A percentile compares a stretch with the other conserved stretches of the same genome.
phyloP scores from a whole-genome alignment of 2,329 filamentous ascomycete genomes.

The Arthrobotrys sphaeroides region DNA sequence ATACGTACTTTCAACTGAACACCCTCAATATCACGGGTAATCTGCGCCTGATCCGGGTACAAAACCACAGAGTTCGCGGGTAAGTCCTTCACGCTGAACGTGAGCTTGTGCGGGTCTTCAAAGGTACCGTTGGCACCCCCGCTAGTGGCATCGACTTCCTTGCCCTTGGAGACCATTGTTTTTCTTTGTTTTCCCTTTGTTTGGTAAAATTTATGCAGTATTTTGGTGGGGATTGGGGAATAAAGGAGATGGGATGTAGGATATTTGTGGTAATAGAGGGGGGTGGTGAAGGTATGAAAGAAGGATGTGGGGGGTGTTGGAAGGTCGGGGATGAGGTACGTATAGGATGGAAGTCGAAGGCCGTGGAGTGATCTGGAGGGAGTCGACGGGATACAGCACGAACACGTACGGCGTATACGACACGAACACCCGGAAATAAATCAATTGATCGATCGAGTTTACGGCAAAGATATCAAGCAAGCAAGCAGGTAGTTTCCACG shows the following conservation, averaged over 20 bases:
- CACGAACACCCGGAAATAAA: neutral
- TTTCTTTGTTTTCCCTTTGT: too few relatives aligned
- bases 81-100: conserved; percentile 69
- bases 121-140: conserved; percentile 29
- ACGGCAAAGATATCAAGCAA: neutral
- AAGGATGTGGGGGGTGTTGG: neutral
- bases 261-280: neutral
- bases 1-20: conserved; percentile 55
- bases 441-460: neutral
- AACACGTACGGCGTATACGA: too few relatives aligned
- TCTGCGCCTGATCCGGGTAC: conserved; percentile 70
- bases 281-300: neutral
- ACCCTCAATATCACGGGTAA: conserved; percentile 56
- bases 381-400: neutral
- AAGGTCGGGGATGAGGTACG: too few relatives aligned
- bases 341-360: neutral
- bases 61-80: conserved; percentile 71
- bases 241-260: neutral
- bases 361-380: neutral
- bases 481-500: too few relatives aligned
- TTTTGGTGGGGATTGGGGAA: neutral
- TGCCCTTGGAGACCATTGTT: conserved; percentile 27
- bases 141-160: conserved; percentile 32
- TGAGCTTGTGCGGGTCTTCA: conserved; percentile 60
- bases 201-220: too few relatives aligned